Evolutionary conservation across 495 filamentous ascomycete species (phyloP).

Genomic region (Hypoxylon trugodes): DNA sequence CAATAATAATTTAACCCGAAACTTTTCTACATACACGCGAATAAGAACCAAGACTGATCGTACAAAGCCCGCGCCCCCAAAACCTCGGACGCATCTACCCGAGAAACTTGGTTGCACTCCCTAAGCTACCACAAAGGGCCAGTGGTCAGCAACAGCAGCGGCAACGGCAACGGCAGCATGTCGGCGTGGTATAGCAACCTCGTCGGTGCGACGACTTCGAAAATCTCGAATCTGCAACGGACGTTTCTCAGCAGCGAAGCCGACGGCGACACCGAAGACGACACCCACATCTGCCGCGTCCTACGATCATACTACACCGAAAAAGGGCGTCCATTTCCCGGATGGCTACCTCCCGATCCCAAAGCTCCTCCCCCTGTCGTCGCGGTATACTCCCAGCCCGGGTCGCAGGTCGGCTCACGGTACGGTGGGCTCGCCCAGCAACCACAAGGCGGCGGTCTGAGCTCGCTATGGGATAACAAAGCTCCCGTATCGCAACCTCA

Average conservation of each 20-base stretch:
- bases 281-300: slow-evolving; percentile 92
- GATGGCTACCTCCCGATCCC: slow-evolving; percentile 89
- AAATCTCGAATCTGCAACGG: slow-evolving; percentile 81
- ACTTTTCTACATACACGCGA: background rate
- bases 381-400: slow-evolving; percentile 61
- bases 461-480: slow-evolving; percentile 86
- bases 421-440: slow-evolving; percentile 58
- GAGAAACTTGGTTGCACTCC: background rate
- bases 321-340: slow-evolving; percentile 81
- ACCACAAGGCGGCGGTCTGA: slow-evolving; percentile 56
- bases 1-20: slow-evolving; percentile 10
- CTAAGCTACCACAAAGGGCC: slow-evolving; percentile 2
- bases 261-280: slow-evolving; percentile 93
- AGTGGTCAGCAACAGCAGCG: too few relatives aligned
- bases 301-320: slow-evolving; percentile 95
- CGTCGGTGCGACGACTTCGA: slow-evolving; percentile 79
- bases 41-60: slow-evolving; percentile 10
- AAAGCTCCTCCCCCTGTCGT: slow-evolving; percentile 67
- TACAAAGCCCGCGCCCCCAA: slow-evolving; percentile 21
- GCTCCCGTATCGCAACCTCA: slow-evolving; percentile 50
- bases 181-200: slow-evolving; percentile 81
- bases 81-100: slow-evolving; percentile 27
- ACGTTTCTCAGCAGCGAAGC: slow-evolving; percentile 79
- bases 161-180: too few relatives aligned
- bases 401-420: slow-evolving; percentile 55